Conservation (phyloP, 1,284 basidiomycete genomes). For the Rhodofomes roseus region DNA sequence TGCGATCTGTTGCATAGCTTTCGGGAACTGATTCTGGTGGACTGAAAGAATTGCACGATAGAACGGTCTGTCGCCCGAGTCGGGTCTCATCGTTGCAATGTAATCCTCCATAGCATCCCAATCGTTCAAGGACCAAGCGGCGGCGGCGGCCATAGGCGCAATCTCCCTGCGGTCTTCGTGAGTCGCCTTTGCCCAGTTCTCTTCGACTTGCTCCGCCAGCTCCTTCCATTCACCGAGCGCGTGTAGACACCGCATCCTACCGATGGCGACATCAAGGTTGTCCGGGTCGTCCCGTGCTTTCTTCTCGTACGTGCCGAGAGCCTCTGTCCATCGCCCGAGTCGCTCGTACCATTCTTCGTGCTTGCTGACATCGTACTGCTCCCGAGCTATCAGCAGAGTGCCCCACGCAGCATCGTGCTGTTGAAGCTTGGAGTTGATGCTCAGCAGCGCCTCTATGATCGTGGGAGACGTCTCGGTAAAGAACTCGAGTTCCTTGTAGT, state of each 20-base stretch:
- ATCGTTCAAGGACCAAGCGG: conserved; percentile 94
- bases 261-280: conserved; percentile 73
- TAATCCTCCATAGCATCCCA: conserved; percentile 99
- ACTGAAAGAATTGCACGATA: conserved; percentile 95
- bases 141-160: conserved; percentile 95
- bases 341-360: conserved; percentile 99
- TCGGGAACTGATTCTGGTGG: conserved; percentile 93
- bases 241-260: conserved; percentile 94
- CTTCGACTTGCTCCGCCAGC: conserved; percentile 83
- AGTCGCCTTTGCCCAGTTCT: conserved; percentile 84
- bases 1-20: conserved; percentile 87
- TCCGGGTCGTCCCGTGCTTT: conserved; percentile 69
- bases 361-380: conserved; percentile 81
- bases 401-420: conserved; percentile 98
- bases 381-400: conserved; percentile 84
- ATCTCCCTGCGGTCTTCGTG: conserved; percentile 89
- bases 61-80: conserved; percentile 94
- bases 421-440: conserved; percentile 96
- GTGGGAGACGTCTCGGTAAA: conserved; percentile 86
- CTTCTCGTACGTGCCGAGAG: conserved; percentile 83
- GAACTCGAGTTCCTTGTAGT: conserved; percentile 99
- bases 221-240: conserved; percentile 98
- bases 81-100: conserved; percentile 89
- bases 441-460: conserved; percentile 93
- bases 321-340: conserved; percentile 95